phyloP scores from a whole-genome alignment of 768 basidiomycete genomes.

The Agaricus subrufescens region DNA sequence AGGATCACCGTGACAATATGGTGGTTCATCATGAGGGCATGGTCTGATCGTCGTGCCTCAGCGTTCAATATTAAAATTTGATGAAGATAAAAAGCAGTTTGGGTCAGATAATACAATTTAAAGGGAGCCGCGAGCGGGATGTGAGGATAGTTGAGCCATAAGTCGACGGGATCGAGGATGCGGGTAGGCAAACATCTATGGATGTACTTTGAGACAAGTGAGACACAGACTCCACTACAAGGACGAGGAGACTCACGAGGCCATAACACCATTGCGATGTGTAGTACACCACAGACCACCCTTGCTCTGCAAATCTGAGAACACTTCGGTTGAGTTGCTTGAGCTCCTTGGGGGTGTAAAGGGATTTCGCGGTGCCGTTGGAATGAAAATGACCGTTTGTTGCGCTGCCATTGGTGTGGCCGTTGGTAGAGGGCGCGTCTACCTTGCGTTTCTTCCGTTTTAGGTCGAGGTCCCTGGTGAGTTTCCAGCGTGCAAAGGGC shows the following conservation, averaged over 20 bases:
- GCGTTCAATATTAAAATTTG: constrained; percentile 90
- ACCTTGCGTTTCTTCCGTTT: constrained; percentile 19
- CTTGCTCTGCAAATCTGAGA: constrained; percentile 91
- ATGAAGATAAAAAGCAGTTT: constrained; percentile 87
- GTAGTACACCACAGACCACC: constrained; percentile 86
- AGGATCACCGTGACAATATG: constrained; percentile 86
- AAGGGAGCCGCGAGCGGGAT: constrained; percentile 69
- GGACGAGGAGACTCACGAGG: constrained; percentile 54
- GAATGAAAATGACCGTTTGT: constrained; percentile 16
- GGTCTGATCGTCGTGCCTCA: constrained; percentile 89
- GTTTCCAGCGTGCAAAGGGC: constrained; percentile 77
- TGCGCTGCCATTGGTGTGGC: constrained; percentile 15
- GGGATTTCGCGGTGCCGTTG: constrained; percentile 20
- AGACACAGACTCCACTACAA: constrained; percentile 8
- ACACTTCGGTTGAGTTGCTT: constrained; percentile 67
- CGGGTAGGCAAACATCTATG: constrained; percentile 66
- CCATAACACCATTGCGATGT: constrained; percentile 72
- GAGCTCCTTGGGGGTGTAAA: constrained; percentile 38
- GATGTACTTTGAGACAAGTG: constrained; percentile 57
- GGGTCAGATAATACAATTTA: constrained; percentile 87
- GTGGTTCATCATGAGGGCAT: constrained; percentile 94
- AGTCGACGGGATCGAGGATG: constrained; percentile 53
- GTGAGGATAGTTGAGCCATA: constrained; percentile 86
- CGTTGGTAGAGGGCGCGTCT: constrained; percentile 15
- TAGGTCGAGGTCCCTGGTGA: constrained; percentile 46